Evolutionary conservation across 163 green algal genomes (phyloP), one percentile per base, ranked within the genome.

Genomic region (Scenedesmus sp.): DNA sequence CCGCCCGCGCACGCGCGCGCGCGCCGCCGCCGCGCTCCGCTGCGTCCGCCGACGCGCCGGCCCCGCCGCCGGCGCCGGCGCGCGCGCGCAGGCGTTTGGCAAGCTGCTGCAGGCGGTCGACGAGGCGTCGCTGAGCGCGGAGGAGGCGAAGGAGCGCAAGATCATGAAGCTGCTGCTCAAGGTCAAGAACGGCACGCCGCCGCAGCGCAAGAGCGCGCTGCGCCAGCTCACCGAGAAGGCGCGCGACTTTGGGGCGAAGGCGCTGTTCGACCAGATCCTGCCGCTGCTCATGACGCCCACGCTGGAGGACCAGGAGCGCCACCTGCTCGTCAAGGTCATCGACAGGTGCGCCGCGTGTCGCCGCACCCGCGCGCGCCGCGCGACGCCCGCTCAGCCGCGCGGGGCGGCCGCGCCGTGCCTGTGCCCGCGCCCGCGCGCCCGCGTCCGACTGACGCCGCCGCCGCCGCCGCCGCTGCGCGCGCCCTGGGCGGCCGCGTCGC

Each of bases 151-250:
- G 81, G 95, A 99, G 88, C 92, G 96, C 67, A 97, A 96, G 81
- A 99, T 99, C 88, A 98, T 98, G 92, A 98, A 97, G 87, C 85
- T 99, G 82, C 91, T 99, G 87, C 91, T 99, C 67, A 99, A 99
- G 91, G 94, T 99, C 54, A 99, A 99, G 88, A 99, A 99, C 82
- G 97, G 97, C 31, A 98, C 95, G 28, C 96, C 97, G 14, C 94
- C 94, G 34, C 97, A 99, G 88, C 88, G 97, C 79, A 99, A 99
- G 91, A 90, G 79, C 10, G 94, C 95, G 28, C 88, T 99, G 78
- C 84, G 97, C 26, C 93, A 97, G 87, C 89, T 99, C 14, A 99
- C 96, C 24, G 97, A 99, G 86, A 98, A 98, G 86, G 95, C 97
- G 7, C 86, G 95, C 28, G 96, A 99, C 51, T 95, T 99, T 79